A percentile compares a stretch with the other conserved stretches of the same genome.
Conservation (phyloP, 1,284 basidiomycete species). For the Heterobasidion parviporum region DNA sequence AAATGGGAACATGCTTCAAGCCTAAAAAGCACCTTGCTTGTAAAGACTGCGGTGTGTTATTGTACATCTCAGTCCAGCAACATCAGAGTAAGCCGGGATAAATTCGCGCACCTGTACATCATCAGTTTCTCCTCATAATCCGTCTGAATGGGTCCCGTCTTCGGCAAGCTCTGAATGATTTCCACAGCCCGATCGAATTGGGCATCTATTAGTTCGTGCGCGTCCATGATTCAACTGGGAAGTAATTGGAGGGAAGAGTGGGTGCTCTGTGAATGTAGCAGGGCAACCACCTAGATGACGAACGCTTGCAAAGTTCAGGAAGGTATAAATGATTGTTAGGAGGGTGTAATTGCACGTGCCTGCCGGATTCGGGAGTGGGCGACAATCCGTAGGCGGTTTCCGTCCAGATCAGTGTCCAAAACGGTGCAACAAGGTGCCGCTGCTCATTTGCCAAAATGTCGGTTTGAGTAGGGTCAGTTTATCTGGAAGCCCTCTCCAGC, state of each 20-base stretch:
- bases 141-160: slow-evolving; percentile 93
- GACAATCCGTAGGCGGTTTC: neutral
- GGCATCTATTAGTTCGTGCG: slow-evolving; percentile 57
- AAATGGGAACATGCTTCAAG: neutral
- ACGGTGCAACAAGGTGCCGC: neutral
- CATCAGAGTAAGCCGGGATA: neutral
- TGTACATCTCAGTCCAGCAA: neutral
- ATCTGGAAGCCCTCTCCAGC: too few species aligned
- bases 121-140: slow-evolving; percentile 94
- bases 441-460: too few species aligned
- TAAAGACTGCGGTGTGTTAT: slow-evolving; percentile 50
- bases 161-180: slow-evolving; percentile 87
- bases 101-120: slow-evolving; percentile 72
- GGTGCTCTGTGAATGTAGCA: too few species aligned
- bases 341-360: neutral
- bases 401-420: neutral
- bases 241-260: neutral
- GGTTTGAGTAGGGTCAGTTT: too few species aligned
- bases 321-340: neutral
- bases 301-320: neutral
- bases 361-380: neutral
- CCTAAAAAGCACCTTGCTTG: slow-evolving; percentile 68
- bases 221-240: slow-evolving; percentile 34
- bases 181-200: slow-evolving; percentile 94
- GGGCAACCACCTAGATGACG: too few species aligned